A percentile compares a stretch with the other conserved stretches of the same genome.
Evolutionary conservation across 2,329 filamentous ascomycete species (phyloP).

Genomic region (Fusarium foetens): DNA sequence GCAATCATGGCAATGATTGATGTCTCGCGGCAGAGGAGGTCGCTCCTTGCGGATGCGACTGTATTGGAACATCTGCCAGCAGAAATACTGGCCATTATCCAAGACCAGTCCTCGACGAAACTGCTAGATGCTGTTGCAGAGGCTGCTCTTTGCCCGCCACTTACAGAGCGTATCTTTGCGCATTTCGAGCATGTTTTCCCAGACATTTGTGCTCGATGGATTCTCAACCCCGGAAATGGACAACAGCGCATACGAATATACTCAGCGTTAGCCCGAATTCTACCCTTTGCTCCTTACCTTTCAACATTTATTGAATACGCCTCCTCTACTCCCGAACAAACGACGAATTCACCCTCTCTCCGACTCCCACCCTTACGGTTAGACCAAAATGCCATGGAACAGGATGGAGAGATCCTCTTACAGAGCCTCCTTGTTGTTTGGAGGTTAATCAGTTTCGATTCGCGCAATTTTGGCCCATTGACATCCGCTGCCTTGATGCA

Average conservation of each 20-base stretch:
- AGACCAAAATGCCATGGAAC: conserved; percentile 42
- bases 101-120: conserved; percentile 68
- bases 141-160: conserved; percentile 73
- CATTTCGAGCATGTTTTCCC: conserved; percentile 80
- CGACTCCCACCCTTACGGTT: conserved; percentile 47
- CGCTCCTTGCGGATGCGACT: conserved; percentile 64
- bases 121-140: conserved; percentile 78
- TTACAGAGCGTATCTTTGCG: conserved; percentile 78
- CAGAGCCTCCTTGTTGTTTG: conserved; percentile 65
- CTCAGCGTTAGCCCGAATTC: conserved; percentile 79
- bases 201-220: conserved; percentile 86
- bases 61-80: conserved; percentile 70
- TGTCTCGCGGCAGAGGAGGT: conserved; percentile 64
- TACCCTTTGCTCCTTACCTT: conserved; percentile 85
- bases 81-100: conserved; percentile 76
- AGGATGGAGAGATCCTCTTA: conserved; percentile 40
- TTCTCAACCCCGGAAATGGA: conserved; percentile 58
- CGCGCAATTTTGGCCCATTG: conserved; percentile 70
- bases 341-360: conserved; percentile 39
- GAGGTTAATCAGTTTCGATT: conserved; percentile 82
- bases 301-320: conserved; percentile 71
- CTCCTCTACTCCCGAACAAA: conserved; percentile 21
- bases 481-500: conserved; percentile 76
- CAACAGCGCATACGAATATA: conserved; percentile 60
- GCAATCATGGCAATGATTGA: conserved; percentile 66